Evolutionary conservation across 768 basidiomycete species (phyloP).

Genomic region (Boletus rubescentipes): DNA sequence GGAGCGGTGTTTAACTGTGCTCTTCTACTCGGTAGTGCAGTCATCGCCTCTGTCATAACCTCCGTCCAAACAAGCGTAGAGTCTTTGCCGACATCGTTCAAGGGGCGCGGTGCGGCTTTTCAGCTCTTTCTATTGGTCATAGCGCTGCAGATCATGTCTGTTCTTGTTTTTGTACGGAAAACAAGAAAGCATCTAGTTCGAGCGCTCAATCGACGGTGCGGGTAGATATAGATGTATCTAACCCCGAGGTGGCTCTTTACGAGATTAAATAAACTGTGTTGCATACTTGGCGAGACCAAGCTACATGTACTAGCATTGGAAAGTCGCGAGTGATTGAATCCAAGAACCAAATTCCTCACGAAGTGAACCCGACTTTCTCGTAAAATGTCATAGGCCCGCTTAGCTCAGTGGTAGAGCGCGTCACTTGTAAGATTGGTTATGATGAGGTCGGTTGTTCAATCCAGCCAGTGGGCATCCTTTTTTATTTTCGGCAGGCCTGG

Average conservation of each 20-base stretch:
- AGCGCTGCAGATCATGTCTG: background rate
- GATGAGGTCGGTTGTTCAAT: slow-evolving; percentile 48
- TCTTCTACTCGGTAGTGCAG: background rate
- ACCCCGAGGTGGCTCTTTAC: too few species aligned
- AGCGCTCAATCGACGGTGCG: too few species aligned
- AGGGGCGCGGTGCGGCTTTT: too few species aligned
- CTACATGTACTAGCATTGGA: too few species aligned
- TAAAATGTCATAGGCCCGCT: slow-evolving; percentile 23
- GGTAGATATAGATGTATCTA: too few species aligned
- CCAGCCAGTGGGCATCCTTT: slow-evolving; percentile 40
- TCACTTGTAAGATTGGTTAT: slow-evolving; percentile 37
- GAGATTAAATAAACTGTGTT: too few species aligned
- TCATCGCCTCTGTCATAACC: background rate
- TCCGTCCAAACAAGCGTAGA: background rate
- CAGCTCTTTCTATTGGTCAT: too few species aligned
- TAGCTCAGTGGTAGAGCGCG: slow-evolving; percentile 48
- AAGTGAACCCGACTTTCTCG: too few species aligned
- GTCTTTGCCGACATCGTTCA: too few species aligned
- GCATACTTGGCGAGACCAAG: too few species aligned
- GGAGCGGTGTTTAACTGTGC: background rate
- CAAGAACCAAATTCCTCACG: too few species aligned
- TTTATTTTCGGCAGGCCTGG: background rate
- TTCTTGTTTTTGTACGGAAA: background rate
- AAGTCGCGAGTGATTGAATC: too few species aligned
- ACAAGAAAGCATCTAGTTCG: background rate